A percentile compares a stretch with the other conserved stretches of the same genome.
Conservation (phyloP, 2,329 filamentous ascomycete species). For the Aquanectria penicillioides region DNA sequence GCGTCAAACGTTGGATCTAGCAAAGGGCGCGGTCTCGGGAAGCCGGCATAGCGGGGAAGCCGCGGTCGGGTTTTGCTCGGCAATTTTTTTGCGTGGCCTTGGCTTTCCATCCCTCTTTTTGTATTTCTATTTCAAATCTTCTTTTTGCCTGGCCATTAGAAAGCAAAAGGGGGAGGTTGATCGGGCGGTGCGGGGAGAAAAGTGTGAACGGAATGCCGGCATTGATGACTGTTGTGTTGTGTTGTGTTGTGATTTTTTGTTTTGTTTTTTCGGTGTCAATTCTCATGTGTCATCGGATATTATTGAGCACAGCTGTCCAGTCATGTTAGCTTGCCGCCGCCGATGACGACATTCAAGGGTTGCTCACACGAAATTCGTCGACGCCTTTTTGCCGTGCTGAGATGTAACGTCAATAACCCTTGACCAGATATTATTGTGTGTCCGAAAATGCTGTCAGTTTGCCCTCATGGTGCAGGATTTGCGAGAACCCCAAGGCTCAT, state of each 20-base stretch:
- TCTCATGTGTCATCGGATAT: not conserved
- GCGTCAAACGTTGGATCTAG: not conserved
- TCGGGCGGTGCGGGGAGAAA: too few relatives aligned
- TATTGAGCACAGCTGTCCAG: not conserved
- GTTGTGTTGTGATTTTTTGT: too few relatives aligned
- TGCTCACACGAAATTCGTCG: constrained; percentile 1
- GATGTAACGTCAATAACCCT: not conserved
- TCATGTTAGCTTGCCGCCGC: not conserved
- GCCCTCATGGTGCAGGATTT: not conserved
- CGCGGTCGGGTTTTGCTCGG: constrained; percentile 18
- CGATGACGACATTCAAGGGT: not conserved
- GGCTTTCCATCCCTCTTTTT: too few relatives aligned
- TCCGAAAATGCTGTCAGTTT: not conserved
- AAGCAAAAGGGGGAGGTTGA: too few relatives aligned
- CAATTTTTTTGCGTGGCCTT: not conserved
- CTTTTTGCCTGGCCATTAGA: too few relatives aligned
- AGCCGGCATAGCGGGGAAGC: constrained; percentile 13
- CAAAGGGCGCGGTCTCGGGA: constrained; percentile 4
- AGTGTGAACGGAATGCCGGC: too few relatives aligned
- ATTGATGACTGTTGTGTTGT: too few relatives aligned
- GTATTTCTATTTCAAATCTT: constrained; percentile 5
- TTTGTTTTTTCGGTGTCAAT: too few relatives aligned
- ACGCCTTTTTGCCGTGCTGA: not conserved
- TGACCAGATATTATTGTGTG: not conserved
- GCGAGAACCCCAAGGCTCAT: too few relatives aligned